Conservation (phyloP, 1,284 basidiomycete genomes). For the Boletus nobilissimus region DNA sequence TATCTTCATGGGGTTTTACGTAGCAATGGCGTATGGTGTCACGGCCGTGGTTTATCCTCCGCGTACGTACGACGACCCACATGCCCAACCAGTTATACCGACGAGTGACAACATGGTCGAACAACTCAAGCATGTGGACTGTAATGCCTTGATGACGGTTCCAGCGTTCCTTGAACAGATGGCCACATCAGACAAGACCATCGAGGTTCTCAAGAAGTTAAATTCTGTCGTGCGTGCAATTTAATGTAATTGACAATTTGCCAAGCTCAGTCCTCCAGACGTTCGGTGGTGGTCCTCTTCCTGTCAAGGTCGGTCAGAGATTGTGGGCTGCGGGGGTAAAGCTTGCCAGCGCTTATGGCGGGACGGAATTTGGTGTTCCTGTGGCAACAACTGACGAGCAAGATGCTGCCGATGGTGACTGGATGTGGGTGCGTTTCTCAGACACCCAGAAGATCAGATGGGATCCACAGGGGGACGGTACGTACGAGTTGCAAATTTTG, state of each 20-base stretch:
- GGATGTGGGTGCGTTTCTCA: constrained; percentile 46
- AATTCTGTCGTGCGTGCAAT: constrained; percentile 31
- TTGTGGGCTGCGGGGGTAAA: constrained; percentile 37
- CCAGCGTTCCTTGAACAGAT: constrained; percentile 40
- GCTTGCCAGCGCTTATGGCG: constrained; percentile 36
- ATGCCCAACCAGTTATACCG: constrained; percentile 24
- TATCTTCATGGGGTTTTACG: constrained; percentile 33
- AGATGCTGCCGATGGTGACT: constrained; percentile 40
- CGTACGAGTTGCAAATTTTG: constrained; percentile 48
- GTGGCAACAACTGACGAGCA: background rate
- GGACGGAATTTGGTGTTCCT: constrained; percentile 42
- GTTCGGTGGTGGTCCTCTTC: constrained; percentile 42
- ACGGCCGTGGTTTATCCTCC: constrained; percentile 33
- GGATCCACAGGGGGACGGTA: constrained; percentile 43
- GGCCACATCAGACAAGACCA: constrained; percentile 13
- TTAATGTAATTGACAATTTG: too few species aligned
- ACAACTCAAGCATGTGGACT: background rate
- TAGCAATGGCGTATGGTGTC: constrained; percentile 19
- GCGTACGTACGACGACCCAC: constrained; percentile 16
- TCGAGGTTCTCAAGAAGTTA: constrained; percentile 28
- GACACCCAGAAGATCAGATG: constrained; percentile 39
- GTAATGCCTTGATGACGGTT: constrained; percentile 35
- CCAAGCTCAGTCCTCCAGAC: constrained; percentile 20
- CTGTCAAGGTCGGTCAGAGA: constrained; percentile 37
- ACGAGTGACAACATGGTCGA: constrained; percentile 29